Evolutionary conservation across 2,329 filamentous ascomycete genomes (phyloP), one percentile per base, ranked within the genome.

Genomic region (Cucurbitaria berberidis): DNA sequence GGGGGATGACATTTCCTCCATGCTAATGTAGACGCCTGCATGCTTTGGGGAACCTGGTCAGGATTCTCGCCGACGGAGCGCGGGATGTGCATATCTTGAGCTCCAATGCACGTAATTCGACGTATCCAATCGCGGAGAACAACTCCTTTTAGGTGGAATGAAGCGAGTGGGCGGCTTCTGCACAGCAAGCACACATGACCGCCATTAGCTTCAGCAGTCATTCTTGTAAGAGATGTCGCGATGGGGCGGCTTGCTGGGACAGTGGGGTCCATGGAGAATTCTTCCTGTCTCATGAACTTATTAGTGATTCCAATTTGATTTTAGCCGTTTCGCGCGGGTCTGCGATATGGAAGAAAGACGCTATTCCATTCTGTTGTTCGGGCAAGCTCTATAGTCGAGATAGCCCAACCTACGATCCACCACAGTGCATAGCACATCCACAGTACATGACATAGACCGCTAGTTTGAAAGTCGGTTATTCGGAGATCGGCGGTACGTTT

Each of bases 61-160:
- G 35, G 43, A 46, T 55, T 59, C 45, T 54, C 34, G 30, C 39
- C 43, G 47, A 35, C 34, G 49, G 36, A 46, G 45, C 51, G 59
- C 47, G 49, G 59, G 51, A 58, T 62, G 53, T 32, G 32, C 53
- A 54, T 44, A 42, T 53, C 35, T 29, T n/a, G 29, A 48, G 22
- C 34, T 38, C 49, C 44, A 48, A 48, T 48, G 38, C 45, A 32
- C 43, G 19, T 29, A 30, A 26, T 36, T 41, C 36, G 29, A 39
- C 45, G 43, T 36, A 30, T 36, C 30, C 11, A 30, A 30, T 32
- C 52, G 50, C 56, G 59, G 56, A 57, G 43, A 53, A n/a, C n/a
- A n/a, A n/a, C 48, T 22, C 44, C 40, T n/a, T 47, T 44, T 30
- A 9, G 16, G 32, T 10, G 38, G 39, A 29, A 26, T 32, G 29